Evolutionary conservation across 768 basidiomycete species (phyloP).

Genomic region (Rhizopogon vesiculosus): DNA sequence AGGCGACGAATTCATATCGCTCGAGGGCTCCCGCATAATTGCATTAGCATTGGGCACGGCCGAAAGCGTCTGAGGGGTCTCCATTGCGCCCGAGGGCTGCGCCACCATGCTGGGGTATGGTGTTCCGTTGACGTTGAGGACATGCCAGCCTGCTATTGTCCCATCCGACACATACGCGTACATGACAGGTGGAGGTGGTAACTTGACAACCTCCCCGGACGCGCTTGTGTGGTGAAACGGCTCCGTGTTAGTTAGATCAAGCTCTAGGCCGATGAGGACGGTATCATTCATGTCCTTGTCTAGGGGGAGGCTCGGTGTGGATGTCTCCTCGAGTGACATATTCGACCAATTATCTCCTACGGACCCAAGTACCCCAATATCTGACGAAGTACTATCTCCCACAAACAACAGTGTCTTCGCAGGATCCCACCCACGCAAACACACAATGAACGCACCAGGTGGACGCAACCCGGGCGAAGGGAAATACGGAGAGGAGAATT

Average conservation of each 20-base stretch:
- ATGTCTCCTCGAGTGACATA: constrained; percentile 44
- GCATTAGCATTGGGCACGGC: constrained; percentile 11
- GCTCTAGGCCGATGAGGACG: constrained; percentile 54
- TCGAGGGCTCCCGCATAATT: constrained; percentile 23
- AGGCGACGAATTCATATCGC: constrained; percentile 27
- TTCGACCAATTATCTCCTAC: constrained; percentile 38
- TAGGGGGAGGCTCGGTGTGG: constrained; percentile 57
- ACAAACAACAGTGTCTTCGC: constrained; percentile 37
- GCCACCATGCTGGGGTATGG: constrained; percentile 55
- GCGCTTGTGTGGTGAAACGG: constrained; percentile 32
- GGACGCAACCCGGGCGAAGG: constrained; percentile 43
- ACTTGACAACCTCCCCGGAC: constrained; percentile 36
- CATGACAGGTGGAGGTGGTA: constrained; percentile 56
- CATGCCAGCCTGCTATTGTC: constrained; percentile 68
- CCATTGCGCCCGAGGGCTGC: constrained; percentile 5
- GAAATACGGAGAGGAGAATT: constrained; percentile 34
- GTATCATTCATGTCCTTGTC: constrained; percentile 71
- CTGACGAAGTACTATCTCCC: constrained; percentile 47
- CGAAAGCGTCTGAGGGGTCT: constrained; percentile 29
- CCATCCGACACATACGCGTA: constrained; percentile 79
- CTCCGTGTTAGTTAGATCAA: constrained; percentile 56
- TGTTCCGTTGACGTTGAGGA: constrained; percentile 49
- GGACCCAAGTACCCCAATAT: constrained; percentile 42
- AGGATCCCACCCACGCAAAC: constrained; percentile 41
- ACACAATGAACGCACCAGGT: constrained; percentile 37